Conservation (phyloP, 768 basidiomycete genomes). For the Artomyces pyxidatus region DNA sequence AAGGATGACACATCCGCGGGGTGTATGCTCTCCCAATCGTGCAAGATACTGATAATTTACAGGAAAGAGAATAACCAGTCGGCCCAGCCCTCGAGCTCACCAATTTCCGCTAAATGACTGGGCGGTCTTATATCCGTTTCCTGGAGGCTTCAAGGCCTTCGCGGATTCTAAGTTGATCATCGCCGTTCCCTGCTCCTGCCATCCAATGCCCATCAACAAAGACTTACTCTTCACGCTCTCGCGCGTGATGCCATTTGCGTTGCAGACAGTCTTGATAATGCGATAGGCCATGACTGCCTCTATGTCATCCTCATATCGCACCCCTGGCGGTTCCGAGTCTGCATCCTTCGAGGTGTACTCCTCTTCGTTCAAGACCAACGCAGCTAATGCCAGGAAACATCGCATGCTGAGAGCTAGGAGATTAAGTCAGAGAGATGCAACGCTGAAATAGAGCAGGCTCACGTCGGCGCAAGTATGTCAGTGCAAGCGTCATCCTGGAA, state of each 20-base stretch:
- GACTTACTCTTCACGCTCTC: background rate
- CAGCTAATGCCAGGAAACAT: background rate
- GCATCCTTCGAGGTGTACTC: background rate
- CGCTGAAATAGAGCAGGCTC: background rate
- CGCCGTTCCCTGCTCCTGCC: background rate
- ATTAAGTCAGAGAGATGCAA: background rate
- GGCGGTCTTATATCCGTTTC: background rate
- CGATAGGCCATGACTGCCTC: background rate
- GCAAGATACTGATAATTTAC: no score
- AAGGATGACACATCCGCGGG: no score
- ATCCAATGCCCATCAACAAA: background rate
- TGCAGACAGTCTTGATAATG: background rate
- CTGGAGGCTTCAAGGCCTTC: background rate
- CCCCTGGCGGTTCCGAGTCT: background rate
- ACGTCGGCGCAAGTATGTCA: background rate
- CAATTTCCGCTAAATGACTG: no score
- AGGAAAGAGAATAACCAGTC: no score
- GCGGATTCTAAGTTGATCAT: background rate
- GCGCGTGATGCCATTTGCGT: background rate
- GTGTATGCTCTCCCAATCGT: no score
- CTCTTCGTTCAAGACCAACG: background rate
- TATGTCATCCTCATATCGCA: background rate
- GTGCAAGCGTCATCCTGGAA: background rate
- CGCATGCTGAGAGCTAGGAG: background rate
- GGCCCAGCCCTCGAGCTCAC: no score